Evolutionary conservation across 371 early-diverging fungal genomes (phyloP).

Genomic region (Batrachochytrium dendrobatidis): DNA sequence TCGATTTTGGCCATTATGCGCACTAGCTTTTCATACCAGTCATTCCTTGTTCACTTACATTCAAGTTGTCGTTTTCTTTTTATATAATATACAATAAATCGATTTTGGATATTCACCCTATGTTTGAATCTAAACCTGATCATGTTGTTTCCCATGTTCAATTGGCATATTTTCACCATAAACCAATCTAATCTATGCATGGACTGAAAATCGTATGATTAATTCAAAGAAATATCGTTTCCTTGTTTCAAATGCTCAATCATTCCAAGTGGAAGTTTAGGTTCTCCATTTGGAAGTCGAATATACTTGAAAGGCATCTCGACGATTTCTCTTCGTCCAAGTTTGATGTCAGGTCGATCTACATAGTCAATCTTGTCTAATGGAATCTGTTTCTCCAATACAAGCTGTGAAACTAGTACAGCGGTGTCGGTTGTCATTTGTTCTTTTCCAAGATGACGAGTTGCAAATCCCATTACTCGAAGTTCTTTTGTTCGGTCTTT

Average conservation of each 20-base stretch:
- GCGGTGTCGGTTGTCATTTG: constrained; percentile 66
- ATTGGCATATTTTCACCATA: no score
- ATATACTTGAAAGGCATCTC: constrained; percentile 54
- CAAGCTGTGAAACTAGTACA: constrained; percentile 27
- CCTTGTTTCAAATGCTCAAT: constrained; percentile 63
- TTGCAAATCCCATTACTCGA: constrained; percentile 64
- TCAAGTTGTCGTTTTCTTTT: no score
- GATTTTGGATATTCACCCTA: no score
- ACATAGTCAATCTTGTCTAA: constrained; percentile 59
- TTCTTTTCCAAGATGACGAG: constrained; percentile 64
- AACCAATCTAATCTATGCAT: no score
- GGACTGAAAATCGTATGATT: no score
- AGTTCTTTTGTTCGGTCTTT: constrained; percentile 66
- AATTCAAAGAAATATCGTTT: constrained; percentile 42
- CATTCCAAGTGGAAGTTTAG: constrained; percentile 71
- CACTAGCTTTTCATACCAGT: no score
- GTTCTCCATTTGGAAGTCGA: constrained; percentile 50
- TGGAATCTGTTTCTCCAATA: constrained; percentile 38
- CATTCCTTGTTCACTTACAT: no score
- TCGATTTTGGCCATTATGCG: no score
- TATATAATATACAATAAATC: no score
- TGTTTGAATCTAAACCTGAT: no score
- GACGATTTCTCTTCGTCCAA: constrained; percentile 62
- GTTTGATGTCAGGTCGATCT: constrained; percentile 66
- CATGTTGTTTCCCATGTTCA: no score